A percentile compares a stretch with the other conserved stretches of the same genome.
Evolutionary conservation across 1,139 yeast species (phyloP).

Genomic region (Yamadazyma spencermartinsiae): DNA sequence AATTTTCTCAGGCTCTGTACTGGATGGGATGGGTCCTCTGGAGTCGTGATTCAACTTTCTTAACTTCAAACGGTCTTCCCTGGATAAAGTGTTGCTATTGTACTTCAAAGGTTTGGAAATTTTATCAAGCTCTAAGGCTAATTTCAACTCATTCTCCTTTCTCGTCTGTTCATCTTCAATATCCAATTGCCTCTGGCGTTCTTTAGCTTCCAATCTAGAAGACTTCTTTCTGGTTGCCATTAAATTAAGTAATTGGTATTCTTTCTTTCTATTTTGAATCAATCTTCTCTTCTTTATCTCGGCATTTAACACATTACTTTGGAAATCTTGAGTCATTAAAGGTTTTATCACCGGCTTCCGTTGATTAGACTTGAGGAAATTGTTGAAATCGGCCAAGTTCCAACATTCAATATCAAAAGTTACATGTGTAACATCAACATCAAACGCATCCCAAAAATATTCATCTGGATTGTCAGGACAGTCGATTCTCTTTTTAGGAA

Average conservation of each 20-base stretch:
- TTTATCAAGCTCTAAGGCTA: constrained; percentile 39
- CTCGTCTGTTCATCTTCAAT: constrained; percentile 27
- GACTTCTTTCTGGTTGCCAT: constrained; percentile 52
- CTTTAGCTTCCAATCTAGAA: constrained; percentile 52
- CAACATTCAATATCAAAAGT: constrained; percentile 33
- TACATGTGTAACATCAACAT: constrained; percentile 24
- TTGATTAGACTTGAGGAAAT: constrained; percentile 21
- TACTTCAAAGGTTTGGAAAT: constrained; percentile 19
- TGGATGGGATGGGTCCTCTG: constrained; percentile 3
- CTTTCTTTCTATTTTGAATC: constrained; percentile 45
- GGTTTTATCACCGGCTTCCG: constrained; percentile 19
- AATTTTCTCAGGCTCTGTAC: neutral
- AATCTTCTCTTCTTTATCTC: constrained; percentile 41
- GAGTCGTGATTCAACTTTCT: constrained; percentile 24
- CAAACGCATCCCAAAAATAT: constrained; percentile 31
- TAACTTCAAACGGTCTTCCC: constrained; percentile 45
- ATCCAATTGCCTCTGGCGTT: constrained; percentile 44
- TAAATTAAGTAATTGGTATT: constrained; percentile 46
- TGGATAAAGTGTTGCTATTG: constrained; percentile 28
- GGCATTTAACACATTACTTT: constrained; percentile 18
- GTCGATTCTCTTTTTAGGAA: constrained; percentile 43
- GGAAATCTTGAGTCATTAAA: constrained; percentile 18
- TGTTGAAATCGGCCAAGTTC: constrained; percentile 33
- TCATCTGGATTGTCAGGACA: constrained; percentile 37
- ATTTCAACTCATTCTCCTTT: constrained; percentile 36